These are phyloP conservation scores for Furcasterigmium furcatum DNA, from an alignment of 2,329 filamentous ascomycete species.

Conservation along the genomic window DNA sequence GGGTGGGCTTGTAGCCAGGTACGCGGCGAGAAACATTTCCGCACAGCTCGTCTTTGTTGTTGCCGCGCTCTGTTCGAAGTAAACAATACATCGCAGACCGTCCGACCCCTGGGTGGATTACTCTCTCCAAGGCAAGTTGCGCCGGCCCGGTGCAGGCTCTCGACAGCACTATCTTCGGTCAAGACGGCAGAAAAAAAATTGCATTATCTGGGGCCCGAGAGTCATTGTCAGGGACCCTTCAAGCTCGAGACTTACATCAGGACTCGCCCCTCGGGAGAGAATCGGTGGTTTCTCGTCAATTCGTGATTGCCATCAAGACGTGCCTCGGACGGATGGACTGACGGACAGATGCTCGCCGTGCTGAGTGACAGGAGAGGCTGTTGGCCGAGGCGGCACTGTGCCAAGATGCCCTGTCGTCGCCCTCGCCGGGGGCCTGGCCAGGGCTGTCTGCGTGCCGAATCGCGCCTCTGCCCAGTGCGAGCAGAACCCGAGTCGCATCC, in stretches of 20 bases:
- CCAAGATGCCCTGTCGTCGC: background rate
- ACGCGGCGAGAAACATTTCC: background rate
- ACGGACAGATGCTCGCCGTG: too few relatives aligned
- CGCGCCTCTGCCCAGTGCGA: background rate
- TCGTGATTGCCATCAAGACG: too few relatives aligned
- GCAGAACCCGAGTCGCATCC: too few relatives aligned
- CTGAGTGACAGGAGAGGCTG: too few relatives aligned
- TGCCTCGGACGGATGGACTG: too few relatives aligned
- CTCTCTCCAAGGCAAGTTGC: background rate
- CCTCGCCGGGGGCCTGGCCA: background rate
- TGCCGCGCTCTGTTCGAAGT: background rate
- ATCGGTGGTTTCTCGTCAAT: too few relatives aligned
- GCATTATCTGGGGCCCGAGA: too few relatives aligned
- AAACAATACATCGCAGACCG: background rate
- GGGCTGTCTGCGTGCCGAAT: background rate
- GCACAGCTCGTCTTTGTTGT: background rate
- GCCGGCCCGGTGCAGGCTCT: background rate
- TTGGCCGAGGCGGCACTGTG: conserved; percentile 1
- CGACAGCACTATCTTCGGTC: too few relatives aligned
- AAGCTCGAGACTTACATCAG: too few relatives aligned
- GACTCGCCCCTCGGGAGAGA: too few relatives aligned
- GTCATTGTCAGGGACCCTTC: too few relatives aligned
- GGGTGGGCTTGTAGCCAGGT: background rate
- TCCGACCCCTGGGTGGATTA: background rate
- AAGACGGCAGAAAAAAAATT: too few relatives aligned